Evolutionary conservation across 1,284 basidiomycete genomes (phyloP), one percentile per base, ranked within the genome.

Genomic region (Takashimella tepidaria): DNA sequence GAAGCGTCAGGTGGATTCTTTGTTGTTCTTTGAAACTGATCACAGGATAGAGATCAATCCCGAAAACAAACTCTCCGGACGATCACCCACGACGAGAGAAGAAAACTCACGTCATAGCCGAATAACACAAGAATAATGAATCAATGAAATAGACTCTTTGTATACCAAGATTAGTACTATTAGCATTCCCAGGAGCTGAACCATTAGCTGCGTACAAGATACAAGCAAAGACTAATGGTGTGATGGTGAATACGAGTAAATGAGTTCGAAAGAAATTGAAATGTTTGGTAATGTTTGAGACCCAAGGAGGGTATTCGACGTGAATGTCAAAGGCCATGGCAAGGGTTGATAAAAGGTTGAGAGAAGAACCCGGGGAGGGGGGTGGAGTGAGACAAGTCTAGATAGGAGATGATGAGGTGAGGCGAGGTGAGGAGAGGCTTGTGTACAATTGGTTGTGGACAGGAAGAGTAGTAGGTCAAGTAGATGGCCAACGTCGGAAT

Each of bases 261-360:
- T 72, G 69, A 23, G 67, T 59, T 13, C 69, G 59, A 52, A 70
- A 72, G 52, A 68, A 72, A 49, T 72, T 72, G 54, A 70, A 53
- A 27, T 71, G 62, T 20, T 53, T 37, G 31, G 16, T 8, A 37
- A 37, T 16, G 31, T 16, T 8, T 16, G 31, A 37, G 31, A 37
- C 16, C 31, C 31, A 37, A 16, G 10, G 8, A 8, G 31, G 31
- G 10, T 8, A 16, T 16, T 37, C 31, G 16, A 37, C 16, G 31
- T 37, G 31, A 37, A 37, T 16, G 31, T 37, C 31, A 16, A 37
- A 8, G 10, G 31, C 31, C 31, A 37, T 37, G 31, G 31, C 16
- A 16, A 8, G 10, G 8, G 31, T 8, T 37, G 31, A 16, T 37
- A 8, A 37, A 8, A 16, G 31, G 31, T 37, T 8, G 31, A 37